These are phyloP conservation scores for Echites panduratus DNA, from an alignment of 257 asterid genomes.

Conservation along the genomic window DNA sequence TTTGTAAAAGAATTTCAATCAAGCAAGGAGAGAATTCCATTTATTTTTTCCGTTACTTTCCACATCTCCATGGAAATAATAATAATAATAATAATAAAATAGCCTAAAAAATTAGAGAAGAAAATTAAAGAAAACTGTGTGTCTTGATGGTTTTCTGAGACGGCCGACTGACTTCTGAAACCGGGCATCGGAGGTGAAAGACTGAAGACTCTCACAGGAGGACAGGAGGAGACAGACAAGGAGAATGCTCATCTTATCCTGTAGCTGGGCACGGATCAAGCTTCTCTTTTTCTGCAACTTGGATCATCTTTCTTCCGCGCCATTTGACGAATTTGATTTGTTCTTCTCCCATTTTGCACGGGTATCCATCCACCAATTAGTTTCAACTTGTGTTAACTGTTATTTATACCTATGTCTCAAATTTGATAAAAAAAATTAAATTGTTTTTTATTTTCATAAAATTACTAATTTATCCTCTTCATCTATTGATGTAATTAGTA, in stretches of 20 bases:
- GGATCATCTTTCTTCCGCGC: not conserved
- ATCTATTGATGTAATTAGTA: too few relatives aligned
- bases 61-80: too few relatives aligned
- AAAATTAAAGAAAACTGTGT: not conserved
- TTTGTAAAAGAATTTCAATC: too few relatives aligned
- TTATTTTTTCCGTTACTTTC: too few relatives aligned
- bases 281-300: not conserved
- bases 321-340: not conserved
- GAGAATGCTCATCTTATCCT: slow-evolving; percentile 1
- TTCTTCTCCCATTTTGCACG: not conserved
- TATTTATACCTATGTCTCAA: too few relatives aligned
- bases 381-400: not conserved
- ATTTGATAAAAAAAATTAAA: too few relatives aligned
- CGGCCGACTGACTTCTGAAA: not conserved
- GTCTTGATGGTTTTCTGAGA: not conserved
- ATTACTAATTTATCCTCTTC: too few relatives aligned
- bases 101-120: too few relatives aligned
- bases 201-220: not conserved
- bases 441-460: too few relatives aligned
- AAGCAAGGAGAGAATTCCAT: too few relatives aligned
- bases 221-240: not conserved
- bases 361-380: not conserved
- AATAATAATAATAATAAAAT: too few relatives aligned
- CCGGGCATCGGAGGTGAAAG: not conserved
- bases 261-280: not conserved